These are phyloP conservation scores for Actinidia arguta DNA, from an alignment of 179 eudicot genomes.

Conservation along the genomic window DNA sequence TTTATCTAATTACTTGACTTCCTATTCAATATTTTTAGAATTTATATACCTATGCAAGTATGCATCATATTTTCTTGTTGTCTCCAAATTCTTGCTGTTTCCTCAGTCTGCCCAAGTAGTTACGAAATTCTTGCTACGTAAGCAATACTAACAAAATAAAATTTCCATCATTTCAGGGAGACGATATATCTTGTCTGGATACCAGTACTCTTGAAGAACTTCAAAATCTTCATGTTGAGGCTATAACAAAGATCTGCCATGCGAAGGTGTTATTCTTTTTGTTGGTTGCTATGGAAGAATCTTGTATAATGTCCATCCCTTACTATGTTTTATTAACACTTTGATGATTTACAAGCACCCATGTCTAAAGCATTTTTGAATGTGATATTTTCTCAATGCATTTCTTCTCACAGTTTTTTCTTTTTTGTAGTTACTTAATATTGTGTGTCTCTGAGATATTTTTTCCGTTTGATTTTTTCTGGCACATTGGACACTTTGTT, in stretches of 20 bases:
- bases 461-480: not conserved
- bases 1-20: not conserved
- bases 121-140: not conserved
- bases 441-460: not conserved
- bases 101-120: not conserved
- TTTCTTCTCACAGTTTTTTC: not conserved
- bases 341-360: not conserved
- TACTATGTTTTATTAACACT: not conserved
- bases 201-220: conserved; percentile 34
- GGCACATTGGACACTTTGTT: not conserved
- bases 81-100: not conserved
- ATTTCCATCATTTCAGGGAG: conserved; percentile 33
- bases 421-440: not conserved
- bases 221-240: conserved; percentile 42
- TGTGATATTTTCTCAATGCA: not conserved
- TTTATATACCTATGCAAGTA: not conserved
- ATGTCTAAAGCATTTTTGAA: not conserved
- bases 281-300: not conserved
- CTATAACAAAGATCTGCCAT: conserved; percentile 42
- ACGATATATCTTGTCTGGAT: conserved; percentile 32
- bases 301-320: not conserved
- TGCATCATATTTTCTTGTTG: not conserved
- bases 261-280: conserved; percentile 32
- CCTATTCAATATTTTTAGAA: not conserved
- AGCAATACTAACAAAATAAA: not conserved